Conservation (phyloP, 768 basidiomycete species). For the Porphyrellus cyaneotinctus region DNA sequence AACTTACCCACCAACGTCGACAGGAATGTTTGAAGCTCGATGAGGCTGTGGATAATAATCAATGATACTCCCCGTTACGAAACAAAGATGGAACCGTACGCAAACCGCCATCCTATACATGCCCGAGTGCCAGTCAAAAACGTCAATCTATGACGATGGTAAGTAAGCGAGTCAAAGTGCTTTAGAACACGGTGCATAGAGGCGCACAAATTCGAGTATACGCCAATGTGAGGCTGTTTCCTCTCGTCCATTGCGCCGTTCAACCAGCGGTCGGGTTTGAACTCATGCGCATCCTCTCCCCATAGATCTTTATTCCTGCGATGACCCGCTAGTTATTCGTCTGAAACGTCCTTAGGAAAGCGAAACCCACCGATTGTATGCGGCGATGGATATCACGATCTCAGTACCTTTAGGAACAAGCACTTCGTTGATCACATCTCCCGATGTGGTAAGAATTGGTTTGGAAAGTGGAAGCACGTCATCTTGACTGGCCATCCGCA, state of each 20-base stretch:
- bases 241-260: background rate
- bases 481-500: conserved; percentile 47
- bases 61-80: background rate
- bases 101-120: conserved; percentile 28
- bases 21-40: conserved; percentile 54
- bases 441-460: conserved; percentile 44
- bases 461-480: conserved; percentile 57
- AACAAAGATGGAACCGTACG: conserved; percentile 7
- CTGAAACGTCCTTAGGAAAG: background rate
- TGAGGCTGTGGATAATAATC: conserved; percentile 24
- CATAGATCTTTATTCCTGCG: conserved; percentile 18
- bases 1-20: conserved; percentile 50
- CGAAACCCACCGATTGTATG: conserved; percentile 48
- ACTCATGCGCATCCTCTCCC: conserved; percentile 25
- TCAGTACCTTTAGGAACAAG: conserved; percentile 49
- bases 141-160: conserved; percentile 9
- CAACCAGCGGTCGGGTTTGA: conserved; percentile 15
- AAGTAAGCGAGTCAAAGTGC: too few species aligned
- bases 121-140: conserved; percentile 13
- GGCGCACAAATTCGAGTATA: conserved; percentile 14
- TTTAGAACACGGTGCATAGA: too few species aligned
- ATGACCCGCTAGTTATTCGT: background rate
- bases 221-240: conserved; percentile 10
- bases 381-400: conserved; percentile 46
- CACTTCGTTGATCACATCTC: conserved; percentile 40